Evolutionary conservation across 768 basidiomycete species (phyloP).

Genomic region (Boletus barrowsii): DNA sequence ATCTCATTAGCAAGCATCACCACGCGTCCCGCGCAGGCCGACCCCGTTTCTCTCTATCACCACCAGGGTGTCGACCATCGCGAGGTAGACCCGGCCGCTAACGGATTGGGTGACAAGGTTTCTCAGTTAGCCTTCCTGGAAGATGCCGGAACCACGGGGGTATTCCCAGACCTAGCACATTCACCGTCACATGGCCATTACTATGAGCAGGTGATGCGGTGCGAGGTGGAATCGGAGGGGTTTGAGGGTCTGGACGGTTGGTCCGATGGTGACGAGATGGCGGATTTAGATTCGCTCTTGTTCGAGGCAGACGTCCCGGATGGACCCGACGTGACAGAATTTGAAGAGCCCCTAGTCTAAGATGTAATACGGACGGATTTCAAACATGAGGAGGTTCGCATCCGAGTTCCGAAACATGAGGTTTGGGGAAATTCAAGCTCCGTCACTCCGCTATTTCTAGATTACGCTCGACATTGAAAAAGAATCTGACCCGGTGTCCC

Average conservation of each 20-base stretch:
- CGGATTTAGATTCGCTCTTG: constrained; percentile 17
- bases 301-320: constrained; percentile 11
- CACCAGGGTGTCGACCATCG: constrained; percentile 10
- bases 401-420: constrained; percentile 34
- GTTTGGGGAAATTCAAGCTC: constrained; percentile 17
- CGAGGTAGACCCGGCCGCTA: constrained; percentile 8
- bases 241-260: constrained; percentile 11
- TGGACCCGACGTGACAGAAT: constrained; percentile 1
- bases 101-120: constrained; percentile 8
- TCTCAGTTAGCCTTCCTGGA: constrained; percentile 17
- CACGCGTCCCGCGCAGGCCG: constrained; percentile 13
- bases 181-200: constrained; percentile 10
- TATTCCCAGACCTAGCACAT: constrained; percentile 1
- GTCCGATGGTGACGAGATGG: constrained; percentile 3
- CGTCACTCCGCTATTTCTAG: constrained; percentile 28
- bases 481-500: constrained; percentile 6
- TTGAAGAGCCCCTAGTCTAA: constrained; percentile 4
- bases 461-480: constrained; percentile 17
- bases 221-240: constrained; percentile 3
- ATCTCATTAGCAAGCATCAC: constrained; percentile 16
- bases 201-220: constrained; percentile 15
- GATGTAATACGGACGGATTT: constrained; percentile 12
- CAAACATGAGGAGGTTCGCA: constrained; percentile 14
- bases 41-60: constrained; percentile 16
- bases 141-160: constrained; percentile 12